Percentiles rank a stretch among this genome's conserved stretches.
Conservation (phyloP, 257 asterid genomes). For the Salvia splendens region DNA sequence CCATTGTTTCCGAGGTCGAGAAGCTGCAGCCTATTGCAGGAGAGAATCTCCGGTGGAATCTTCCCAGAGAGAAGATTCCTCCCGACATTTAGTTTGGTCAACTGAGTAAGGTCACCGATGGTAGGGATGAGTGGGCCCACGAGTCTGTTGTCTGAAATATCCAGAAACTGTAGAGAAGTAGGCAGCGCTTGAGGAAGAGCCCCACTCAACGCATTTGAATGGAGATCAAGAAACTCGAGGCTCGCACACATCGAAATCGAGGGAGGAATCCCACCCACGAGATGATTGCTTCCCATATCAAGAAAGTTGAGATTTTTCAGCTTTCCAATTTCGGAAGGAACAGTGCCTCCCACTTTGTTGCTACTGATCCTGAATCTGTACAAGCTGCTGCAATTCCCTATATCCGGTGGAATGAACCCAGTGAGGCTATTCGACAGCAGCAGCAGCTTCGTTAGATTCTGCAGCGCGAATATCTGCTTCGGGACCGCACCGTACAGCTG, state of each 20-base stretch:
- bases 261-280: conserved; percentile 69
- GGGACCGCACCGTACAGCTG: conserved; percentile 77
- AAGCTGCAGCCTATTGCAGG: conserved; percentile 75
- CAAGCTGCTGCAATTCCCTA: conserved; percentile 81
- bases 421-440: conserved; percentile 72
- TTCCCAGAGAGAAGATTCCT: conserved; percentile 70
- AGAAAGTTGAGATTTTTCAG: conserved; percentile 68
- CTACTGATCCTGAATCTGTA: conserved; percentile 73
- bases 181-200: conserved; percentile 72
- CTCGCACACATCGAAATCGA: conserved; percentile 61
- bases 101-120: conserved; percentile 61
- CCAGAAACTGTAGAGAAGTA: conserved; percentile 68
- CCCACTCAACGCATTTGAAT: conserved; percentile 66
- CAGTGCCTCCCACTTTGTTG: conserved; percentile 73
- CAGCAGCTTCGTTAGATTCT: conserved; percentile 71
- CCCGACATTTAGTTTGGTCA: conserved; percentile 74
- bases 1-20: conserved; percentile 78
- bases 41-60: conserved; percentile 68
- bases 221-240: conserved; percentile 95
- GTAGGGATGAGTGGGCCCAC: conserved; percentile 52
- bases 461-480: conserved; percentile 47
- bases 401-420: conserved; percentile 81
- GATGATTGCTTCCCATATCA: conserved; percentile 65
- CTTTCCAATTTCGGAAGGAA: conserved; percentile 85
- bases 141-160: conserved; percentile 73